Evolutionary conservation across 257 asterid species (phyloP).

Genomic region (Petunia axillaris): DNA sequence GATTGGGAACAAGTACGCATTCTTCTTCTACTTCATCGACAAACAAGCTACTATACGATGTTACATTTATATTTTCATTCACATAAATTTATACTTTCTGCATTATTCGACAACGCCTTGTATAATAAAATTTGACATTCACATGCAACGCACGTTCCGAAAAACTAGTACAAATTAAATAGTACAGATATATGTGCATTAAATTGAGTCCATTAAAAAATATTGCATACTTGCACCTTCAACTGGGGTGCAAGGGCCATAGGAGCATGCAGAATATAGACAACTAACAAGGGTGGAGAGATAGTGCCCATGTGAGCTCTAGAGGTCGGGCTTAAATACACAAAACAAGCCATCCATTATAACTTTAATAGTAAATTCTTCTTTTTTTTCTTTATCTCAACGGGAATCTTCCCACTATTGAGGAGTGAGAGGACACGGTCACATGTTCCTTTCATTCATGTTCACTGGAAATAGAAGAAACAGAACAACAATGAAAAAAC

Average conservation of each 20-base stretch:
- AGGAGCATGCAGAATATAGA: slow-evolving; percentile 32
- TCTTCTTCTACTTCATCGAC: too few relatives aligned
- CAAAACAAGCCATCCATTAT: slow-evolving; percentile 34
- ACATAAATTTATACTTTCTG: too few relatives aligned
- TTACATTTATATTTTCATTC: too few relatives aligned
- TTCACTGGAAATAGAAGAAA: background rate
- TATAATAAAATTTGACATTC: too few relatives aligned
- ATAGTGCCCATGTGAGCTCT: slow-evolving; percentile 30
- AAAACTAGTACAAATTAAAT: slow-evolving; percentile 22
- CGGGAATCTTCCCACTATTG: slow-evolving; percentile 33
- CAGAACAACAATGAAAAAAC: background rate
- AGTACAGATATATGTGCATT: slow-evolving; percentile 37
- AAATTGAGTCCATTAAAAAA: slow-evolving; percentile 30
- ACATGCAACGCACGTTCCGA: too few relatives aligned
- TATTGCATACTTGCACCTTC: background rate
- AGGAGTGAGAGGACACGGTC: slow-evolving; percentile 26
- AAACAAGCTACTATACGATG: too few relatives aligned
- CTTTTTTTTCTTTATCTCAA: slow-evolving; percentile 14
- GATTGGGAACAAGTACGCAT: too few relatives aligned
- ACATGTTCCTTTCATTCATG: slow-evolving; percentile 14
- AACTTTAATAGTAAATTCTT: slow-evolving; percentile 26
- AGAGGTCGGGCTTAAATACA: slow-evolving; percentile 25
- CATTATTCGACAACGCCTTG: too few relatives aligned
- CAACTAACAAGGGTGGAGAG: slow-evolving; percentile 17
- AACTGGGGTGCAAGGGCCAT: slow-evolving; percentile 19